phyloP scores from a whole-genome alignment of 1,139 yeast species.

The Yamadazyma epiphylla region DNA sequence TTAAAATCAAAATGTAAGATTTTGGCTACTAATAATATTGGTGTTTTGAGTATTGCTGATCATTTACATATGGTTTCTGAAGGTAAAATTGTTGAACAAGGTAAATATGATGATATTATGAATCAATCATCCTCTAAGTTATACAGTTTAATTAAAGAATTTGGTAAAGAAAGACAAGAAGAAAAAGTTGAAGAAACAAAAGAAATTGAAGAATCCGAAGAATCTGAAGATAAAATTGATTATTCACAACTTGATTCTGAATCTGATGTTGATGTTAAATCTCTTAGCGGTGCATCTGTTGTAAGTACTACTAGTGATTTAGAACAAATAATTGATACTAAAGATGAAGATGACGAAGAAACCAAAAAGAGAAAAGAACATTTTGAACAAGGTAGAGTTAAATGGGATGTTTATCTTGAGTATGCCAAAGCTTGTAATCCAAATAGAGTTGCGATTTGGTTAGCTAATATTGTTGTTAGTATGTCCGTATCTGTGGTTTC shows the following conservation, averaged over 20 bases:
- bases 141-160: conserved; percentile 65
- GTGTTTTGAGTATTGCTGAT: conserved; percentile 78
- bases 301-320: conserved; percentile 49
- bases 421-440: conserved; percentile 89
- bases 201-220: conserved; percentile 5
- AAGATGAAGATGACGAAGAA: conserved; percentile 45
- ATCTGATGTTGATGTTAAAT: conserved; percentile 30
- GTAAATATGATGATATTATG: conserved; percentile 59
- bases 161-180: conserved; percentile 52
- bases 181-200: conserved; percentile 9
- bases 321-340: conserved; percentile 29
- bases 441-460: conserved; percentile 55
- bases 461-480: conserved; percentile 47
- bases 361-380: conserved; percentile 59
- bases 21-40: conserved; percentile 84
- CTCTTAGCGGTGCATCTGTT: conserved; percentile 69
- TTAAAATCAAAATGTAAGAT: conserved; percentile 72
- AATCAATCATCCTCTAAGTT: conserved; percentile 53
- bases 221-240: conserved; percentile 10
- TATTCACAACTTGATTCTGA: conserved; percentile 29
- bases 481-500: conserved; percentile 54
- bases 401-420: conserved; percentile 78
- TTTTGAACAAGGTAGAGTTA: conserved; percentile 90
- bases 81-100: conserved; percentile 79
- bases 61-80: conserved; percentile 67